A percentile compares a stretch with the other conserved stretches of the same genome.
These are phyloP conservation scores for slime mould (Dictyostelium discoideum) DNA, from an alignment of 78 protist genomes.

Conservation along the genomic window DNA sequence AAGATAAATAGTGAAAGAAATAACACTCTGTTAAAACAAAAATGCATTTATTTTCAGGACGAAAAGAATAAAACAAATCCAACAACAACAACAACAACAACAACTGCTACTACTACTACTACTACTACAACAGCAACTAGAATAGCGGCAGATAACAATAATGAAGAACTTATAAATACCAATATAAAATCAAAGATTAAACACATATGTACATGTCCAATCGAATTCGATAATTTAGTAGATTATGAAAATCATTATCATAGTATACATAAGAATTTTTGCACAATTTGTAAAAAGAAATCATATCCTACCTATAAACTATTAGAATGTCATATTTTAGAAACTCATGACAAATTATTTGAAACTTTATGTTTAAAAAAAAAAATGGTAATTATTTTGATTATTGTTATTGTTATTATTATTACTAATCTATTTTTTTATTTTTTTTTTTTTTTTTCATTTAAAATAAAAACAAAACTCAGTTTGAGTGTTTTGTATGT, in stretches of 20 bases:
- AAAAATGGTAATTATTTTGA: conserved; percentile 3
- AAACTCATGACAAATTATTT: conserved; percentile 33
- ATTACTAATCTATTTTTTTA: background rate
- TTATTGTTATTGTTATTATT: background rate
- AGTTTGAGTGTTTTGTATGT: conserved; percentile 52
- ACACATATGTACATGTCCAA: background rate
- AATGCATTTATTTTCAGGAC: background rate
- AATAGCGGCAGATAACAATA: background rate
- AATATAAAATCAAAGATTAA: background rate
- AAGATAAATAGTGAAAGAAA: conserved; percentile 2
- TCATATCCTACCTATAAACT: conserved; percentile 20
- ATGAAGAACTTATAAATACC: background rate
- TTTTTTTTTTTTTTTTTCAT: too few species aligned
- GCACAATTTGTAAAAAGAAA: conserved; percentile 16
- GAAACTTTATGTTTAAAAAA: conserved; percentile 13
- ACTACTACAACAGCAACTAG: background rate
- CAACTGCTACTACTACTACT: too few species aligned
- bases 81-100: background rate
- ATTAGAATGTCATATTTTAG: conserved; percentile 24
- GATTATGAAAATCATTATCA: conserved; percentile 40
- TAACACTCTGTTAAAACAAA: background rate
- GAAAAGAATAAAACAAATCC: background rate
- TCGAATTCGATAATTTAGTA: background rate
- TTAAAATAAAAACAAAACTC: too few species aligned
- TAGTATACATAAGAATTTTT: conserved; percentile 15